Evolutionary conservation across 2,329 filamentous ascomycete species (phyloP).

Genomic region (Venturia asperata): DNA sequence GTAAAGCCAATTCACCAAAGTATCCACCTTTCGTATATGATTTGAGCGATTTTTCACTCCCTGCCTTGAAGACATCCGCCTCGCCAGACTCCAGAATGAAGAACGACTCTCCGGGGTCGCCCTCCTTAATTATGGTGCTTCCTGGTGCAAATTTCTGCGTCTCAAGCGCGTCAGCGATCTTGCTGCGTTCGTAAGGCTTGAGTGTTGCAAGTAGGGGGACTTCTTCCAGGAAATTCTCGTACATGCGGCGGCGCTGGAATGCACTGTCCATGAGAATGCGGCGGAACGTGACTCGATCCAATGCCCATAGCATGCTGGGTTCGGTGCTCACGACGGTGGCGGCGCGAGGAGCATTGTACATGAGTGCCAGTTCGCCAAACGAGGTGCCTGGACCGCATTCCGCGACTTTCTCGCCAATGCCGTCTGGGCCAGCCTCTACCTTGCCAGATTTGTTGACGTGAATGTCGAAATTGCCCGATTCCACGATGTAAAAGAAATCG

Average conservation of each 20-base stretch:
- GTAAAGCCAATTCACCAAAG: constrained; percentile 88
- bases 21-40: constrained; percentile 88
- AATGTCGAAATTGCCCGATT: constrained; percentile 83
- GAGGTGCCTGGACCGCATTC: constrained; percentile 81
- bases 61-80: constrained; percentile 73
- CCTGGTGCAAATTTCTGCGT: constrained; percentile 77
- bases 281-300: constrained; percentile 93
- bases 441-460: constrained; percentile 75
- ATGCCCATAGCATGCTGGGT: constrained; percentile 78
- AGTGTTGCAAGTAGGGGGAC: constrained; percentile 78
- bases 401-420: constrained; percentile 75
- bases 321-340: constrained; percentile 87
- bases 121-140: constrained; percentile 80
- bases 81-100: constrained; percentile 84
- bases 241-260: constrained; percentile 91
- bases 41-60: constrained; percentile 61
- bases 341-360: constrained; percentile 97
- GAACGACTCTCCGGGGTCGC: constrained; percentile 85
- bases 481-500: constrained; percentile 96
- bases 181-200: constrained; percentile 87
- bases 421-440: constrained; percentile 71
- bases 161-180: constrained; percentile 94
- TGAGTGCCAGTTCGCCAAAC: constrained; percentile 92
- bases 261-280: constrained; percentile 98
- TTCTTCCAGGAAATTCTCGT: constrained; percentile 92